Evolutionary conservation across 345 rosid species (phyloP), one percentile per base, ranked within the genome.

Genomic region (Diplotaxis tenuifolia): DNA sequence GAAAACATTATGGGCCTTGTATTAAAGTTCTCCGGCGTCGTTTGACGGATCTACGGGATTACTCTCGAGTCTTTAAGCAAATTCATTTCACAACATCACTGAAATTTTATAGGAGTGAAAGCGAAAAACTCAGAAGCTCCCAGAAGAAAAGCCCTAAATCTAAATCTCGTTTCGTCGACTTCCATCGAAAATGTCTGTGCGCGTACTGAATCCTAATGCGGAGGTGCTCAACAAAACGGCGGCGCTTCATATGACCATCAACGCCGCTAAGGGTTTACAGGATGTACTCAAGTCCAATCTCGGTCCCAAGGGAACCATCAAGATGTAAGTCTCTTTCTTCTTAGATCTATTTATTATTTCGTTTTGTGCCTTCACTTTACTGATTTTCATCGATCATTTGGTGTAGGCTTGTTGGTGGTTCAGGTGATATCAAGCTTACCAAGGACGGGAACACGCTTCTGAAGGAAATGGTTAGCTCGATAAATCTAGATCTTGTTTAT

Each of bases 261-360:
- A 90, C 83, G 96, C 98, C 66, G 99, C 97, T 62, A 95, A 92
- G 82, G 96, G 97, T 54, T 82, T 95, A 67, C 99, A 95, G 27
- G 99, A 95, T 57, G 96, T 95, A 23, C 96, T 92, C 76, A 95
- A 88, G 72, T 71, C 89, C 29, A 95, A 95, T 75, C 98, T 95
- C 74, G 99, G 98, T 40, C 99, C 99, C 21, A 92, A 92, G 75
- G 99, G 99, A 76, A 95, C 98, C 71, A 95, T 95, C 78, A 95
- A 95, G 83, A 95, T 95, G 99, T 88, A 69, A 47, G 55, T 65
- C 47, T 20, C 2, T 16, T n/a, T 4, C 38, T n/a, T 19, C 15
- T 12, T 20, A 53, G 80, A 59, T 23, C 47, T 16, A 1, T 7
- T 45, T 9, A 15, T 40, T 45, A 36, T 59, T 21, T 21, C 1